phyloP scores from a whole-genome alignment of 176 grass and related monocot species.

The Pontederia crassipes region DNA sequence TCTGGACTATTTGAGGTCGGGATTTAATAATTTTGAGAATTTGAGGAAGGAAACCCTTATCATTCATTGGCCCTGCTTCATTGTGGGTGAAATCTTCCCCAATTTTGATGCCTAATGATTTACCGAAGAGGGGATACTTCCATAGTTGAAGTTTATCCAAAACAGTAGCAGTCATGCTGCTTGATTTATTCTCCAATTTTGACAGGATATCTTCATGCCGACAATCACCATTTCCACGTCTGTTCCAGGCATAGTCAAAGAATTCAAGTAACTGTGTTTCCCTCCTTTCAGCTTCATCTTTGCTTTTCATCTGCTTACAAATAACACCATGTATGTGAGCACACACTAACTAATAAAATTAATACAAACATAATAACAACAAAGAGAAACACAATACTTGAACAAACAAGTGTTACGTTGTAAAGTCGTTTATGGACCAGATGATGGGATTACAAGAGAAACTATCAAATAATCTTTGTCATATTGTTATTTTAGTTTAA shows the following conservation, averaged over 20 bases:
- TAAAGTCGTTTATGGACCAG: too few relatives aligned
- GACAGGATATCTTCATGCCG: constrained; percentile 64
- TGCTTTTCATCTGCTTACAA: constrained; percentile 44
- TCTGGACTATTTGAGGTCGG: constrained; percentile 41
- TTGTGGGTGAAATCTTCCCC: constrained; percentile 24
- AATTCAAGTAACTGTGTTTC: constrained; percentile 57
- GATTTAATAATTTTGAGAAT: constrained; percentile 42
- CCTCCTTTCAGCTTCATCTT: constrained; percentile 61
- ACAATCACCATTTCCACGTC: constrained; percentile 53
- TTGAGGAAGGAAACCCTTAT: constrained; percentile 40
- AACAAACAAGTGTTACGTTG: not conserved
- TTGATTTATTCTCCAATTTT: constrained; percentile 40
- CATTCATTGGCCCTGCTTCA: constrained; percentile 12
- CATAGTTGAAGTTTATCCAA: constrained; percentile 34
- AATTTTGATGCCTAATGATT: constrained; percentile 64
- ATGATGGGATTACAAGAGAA: not conserved
- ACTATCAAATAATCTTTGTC: not conserved
- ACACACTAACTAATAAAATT: not conserved
- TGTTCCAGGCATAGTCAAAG: constrained; percentile 99
- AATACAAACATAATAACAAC: not conserved
- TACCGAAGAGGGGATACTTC: constrained; percentile 34
- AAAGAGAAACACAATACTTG: not conserved
- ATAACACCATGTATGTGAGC: not conserved
- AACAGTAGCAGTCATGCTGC: constrained; percentile 22
- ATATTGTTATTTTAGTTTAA: too few relatives aligned